Base-by-base conservation (phyloP, 768 basidiomycete genomes). In the Boletales sp. region DNA sequence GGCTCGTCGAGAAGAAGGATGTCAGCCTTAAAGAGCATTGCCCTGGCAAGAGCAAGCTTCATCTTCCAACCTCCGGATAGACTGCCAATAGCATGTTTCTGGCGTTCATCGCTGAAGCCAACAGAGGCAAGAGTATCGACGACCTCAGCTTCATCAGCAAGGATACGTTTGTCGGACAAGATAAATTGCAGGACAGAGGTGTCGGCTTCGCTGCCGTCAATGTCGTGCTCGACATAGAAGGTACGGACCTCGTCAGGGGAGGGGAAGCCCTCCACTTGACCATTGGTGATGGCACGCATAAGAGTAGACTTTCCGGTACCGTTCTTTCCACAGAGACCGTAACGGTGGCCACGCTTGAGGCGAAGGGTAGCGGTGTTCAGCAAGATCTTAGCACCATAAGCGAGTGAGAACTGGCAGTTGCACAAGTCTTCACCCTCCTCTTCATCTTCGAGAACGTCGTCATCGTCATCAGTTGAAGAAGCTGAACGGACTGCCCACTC, bases 41-140 rank as follows among this genome's bases (percentile, higher is more conserved):
- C 94, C 54, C 94, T 84, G 51, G 94, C 94, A 53, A 97, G 83
- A 36, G 94, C 94, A 55, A 97, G 86, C 82, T 97, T 97, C 94
- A 97, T 97, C 82, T 97, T 97, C 94, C 94, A 97, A 78, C 94
- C 94, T 82, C 94, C 94, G 39, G 94, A 97, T 36, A 97, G 76
- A 51, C 84, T 84, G 56, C 94, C 91, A 57, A 97, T 97, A 36
- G 91, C 73, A 54, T 88, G 79, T 56, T 73, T 76, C 74, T 97
- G 94, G 57, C 94, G 86, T 62, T 85, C 89, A 53, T 86, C 89
- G 55, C 73, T 82, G 82, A 97, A 97, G 55, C 94, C 94, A 65
- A 97, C 94, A 44, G 90, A 87, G 18, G 85, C 82, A 49, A 97
- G 85, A 46, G 89, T 90, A 68, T 84, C 80, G 43, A 88, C 70